Evolutionary conservation across 2,329 filamentous ascomycete genomes (phyloP).

Genomic region (Penicillium olsonii): DNA sequence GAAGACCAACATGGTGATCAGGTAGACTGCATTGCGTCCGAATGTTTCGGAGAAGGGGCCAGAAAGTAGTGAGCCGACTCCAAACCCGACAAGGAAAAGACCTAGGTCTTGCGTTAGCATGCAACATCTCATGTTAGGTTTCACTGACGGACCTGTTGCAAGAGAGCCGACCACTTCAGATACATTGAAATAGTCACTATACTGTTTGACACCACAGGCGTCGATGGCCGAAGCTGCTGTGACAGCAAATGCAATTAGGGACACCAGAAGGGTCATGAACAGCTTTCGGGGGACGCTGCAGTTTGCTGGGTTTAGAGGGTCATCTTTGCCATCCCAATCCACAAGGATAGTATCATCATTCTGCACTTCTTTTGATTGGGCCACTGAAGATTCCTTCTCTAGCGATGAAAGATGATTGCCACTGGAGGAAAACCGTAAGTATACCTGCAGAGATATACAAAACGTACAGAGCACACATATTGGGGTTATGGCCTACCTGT

Average conservation of each 20-base stretch:
- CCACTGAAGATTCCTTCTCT: not conserved
- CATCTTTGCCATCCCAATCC: slow-evolving; percentile 39
- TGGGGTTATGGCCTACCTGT: not conserved
- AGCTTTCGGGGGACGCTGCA: slow-evolving; percentile 36
- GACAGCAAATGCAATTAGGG: slow-evolving; percentile 53
- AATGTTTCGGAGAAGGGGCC: slow-evolving; percentile 53
- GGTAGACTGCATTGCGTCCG: slow-evolving; percentile 53
- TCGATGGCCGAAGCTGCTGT: slow-evolving; percentile 56
- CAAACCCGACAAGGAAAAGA: slow-evolving; percentile 47
- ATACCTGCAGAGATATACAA: not conserved
- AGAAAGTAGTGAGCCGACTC: slow-evolving; percentile 49
- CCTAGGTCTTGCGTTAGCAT: not conserved
- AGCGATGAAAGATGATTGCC: no score
- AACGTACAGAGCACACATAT: not conserved
- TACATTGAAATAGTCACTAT: slow-evolving; percentile 50
- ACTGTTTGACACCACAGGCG: slow-evolving; percentile 48
- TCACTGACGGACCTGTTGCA: slow-evolving; percentile 41
- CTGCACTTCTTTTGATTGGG: not conserved
- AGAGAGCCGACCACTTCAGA: slow-evolving; percentile 54
- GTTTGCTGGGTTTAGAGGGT: slow-evolving; percentile 42
- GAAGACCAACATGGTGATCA: slow-evolving; percentile 48
- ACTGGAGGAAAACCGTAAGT: no score
- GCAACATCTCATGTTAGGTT: no score
- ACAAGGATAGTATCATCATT: slow-evolving; percentile 23
- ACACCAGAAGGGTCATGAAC: slow-evolving; percentile 46